Evolutionary conservation across 768 basidiomycete species (phyloP).

Genomic region (Podaxis sp.): DNA sequence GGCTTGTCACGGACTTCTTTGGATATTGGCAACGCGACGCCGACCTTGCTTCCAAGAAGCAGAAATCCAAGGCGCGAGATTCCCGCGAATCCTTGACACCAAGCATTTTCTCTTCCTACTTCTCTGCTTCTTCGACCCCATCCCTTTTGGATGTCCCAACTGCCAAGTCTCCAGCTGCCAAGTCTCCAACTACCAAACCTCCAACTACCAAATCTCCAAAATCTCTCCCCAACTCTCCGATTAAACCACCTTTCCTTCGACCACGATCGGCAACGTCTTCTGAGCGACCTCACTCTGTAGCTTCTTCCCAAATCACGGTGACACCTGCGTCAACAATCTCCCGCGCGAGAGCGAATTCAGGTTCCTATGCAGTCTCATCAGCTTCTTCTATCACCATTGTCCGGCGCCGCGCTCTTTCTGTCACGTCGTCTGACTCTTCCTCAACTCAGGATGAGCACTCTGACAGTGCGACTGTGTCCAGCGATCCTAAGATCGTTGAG

Average conservation of each 20-base stretch:
- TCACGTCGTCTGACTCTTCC: conserved; percentile 43
- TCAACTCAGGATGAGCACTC: conserved; percentile 37
- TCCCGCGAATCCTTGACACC: conserved; percentile 47
- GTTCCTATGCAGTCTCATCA: not conserved
- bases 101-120: conserved; percentile 60
- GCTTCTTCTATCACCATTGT: conserved; percentile 13
- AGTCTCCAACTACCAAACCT: conserved; percentile 16
- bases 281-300: conserved; percentile 16
- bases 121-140: conserved; percentile 46
- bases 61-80: conserved; percentile 23
- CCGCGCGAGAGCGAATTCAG: not conserved
- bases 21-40: conserved; percentile 74
- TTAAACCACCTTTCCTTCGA: conserved; percentile 13
- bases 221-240: conserved; percentile 21
- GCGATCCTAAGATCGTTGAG: conserved; percentile 35
- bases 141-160: conserved; percentile 16
- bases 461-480: conserved; percentile 29
- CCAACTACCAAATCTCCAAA: conserved; percentile 18
- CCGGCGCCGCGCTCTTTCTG: conserved; percentile 38
- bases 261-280: conserved; percentile 6
- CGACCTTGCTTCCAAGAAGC: conserved; percentile 51
- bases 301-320: conserved; percentile 20
- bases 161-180: conserved; percentile 13
- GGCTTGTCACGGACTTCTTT: conserved; percentile 72
- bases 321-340: not conserved